Base-by-base conservation (phyloP, 768 basidiomycete genomes). In the Sistotremastrum niveocremeum region DNA sequence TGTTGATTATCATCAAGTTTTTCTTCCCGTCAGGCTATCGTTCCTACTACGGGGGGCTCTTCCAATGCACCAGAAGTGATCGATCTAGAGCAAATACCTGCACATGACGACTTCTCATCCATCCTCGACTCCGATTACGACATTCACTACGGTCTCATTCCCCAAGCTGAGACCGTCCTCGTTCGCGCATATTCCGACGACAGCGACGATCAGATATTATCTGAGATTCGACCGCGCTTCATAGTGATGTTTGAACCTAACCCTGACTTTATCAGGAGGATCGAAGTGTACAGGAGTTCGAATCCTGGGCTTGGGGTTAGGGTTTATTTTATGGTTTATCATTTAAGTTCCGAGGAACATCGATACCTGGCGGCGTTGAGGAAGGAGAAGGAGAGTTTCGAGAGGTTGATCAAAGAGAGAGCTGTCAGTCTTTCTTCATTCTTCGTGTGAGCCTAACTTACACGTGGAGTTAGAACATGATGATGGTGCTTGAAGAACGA, bases 201-300 rank as follows among this genome's bases (percentile, higher is more conserved):
- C 57, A 77, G 84, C 2, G 95, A 99, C 53, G 95, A 99, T 59
- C 73, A 79, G 37, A 65, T 97, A 42, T 67, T 99, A 33, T 73
- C 77, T 37, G 94, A 99, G 59, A 69, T 98, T 6, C 71, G 82
- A 49, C 95, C 95, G 2, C 77, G 81, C 51, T 98, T 91, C 57
- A 81, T 99, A 44, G 78, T 98, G 41, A 88, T 98, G 84, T 90
- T 84, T 52, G 95, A 99, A 57, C 91, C 94, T 2, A 85, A 80
- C 54, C 81, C 89, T 58, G 85, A 94, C 44, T 99, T 97, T 54
- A 76, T 97, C 35, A 71, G 95, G 30, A 74, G 95, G 1, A 71
- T 99, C 29, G 93, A 99, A 72, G 93, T 88, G 0, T 97, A 94
- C 60, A 79, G 84, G 54, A 84, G 79, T 47, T 77, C 83, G 3